These are phyloP conservation scores for Emydomyces testavorans DNA, from an alignment of 2,329 filamentous ascomycete genomes.

Conservation along the genomic window DNA sequence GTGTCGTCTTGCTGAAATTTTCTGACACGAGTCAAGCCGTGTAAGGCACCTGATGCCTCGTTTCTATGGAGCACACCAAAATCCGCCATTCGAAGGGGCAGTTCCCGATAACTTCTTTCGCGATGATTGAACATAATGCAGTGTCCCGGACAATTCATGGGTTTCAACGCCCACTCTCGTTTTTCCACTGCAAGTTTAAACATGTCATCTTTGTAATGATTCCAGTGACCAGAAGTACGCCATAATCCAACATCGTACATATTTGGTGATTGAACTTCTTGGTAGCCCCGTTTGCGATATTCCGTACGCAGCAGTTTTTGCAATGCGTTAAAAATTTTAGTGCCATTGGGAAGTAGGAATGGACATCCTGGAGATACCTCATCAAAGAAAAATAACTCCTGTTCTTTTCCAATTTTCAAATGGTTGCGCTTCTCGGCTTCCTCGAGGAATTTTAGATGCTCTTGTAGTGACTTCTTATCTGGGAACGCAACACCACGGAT, in stretches of 20 bases:
- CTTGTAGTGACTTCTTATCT: conserved; percentile 86
- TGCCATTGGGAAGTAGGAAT: conserved; percentile 86
- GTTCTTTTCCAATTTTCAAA: conserved; percentile 82
- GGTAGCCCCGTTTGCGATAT: conserved; percentile 87
- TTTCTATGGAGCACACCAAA: conserved; percentile 94
- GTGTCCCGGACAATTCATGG: conserved; percentile 97
- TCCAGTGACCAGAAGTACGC: conserved; percentile 93
- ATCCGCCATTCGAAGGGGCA: conserved; percentile 86
- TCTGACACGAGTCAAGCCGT: conserved; percentile 80
- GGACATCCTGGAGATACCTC: conserved; percentile 84
- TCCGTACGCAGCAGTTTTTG: conserved; percentile 70
- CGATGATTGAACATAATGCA: conserved; percentile 76
- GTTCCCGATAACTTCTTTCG: conserved; percentile 74
- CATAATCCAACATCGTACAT: conserved; percentile 91
- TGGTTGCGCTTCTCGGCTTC: conserved; percentile 98
- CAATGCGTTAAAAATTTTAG: conserved; percentile 84
- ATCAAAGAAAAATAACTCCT: conserved; percentile 96
- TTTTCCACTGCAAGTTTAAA: conserved; percentile 75
- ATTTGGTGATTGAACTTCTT: conserved; percentile 90
- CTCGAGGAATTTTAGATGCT: conserved; percentile 89
- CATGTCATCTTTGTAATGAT: conserved; percentile 92
- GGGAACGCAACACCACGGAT: conserved; percentile 96
- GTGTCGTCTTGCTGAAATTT: conserved; percentile 94
- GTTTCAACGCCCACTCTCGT: conserved; percentile 74
- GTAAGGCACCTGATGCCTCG: conserved; percentile 83